Percentiles rank a stretch among this genome's conserved stretches.
These are phyloP conservation scores for Omphalotus olearius DNA, from an alignment of 1,284 basidiomycete genomes.

Conservation along the genomic window DNA sequence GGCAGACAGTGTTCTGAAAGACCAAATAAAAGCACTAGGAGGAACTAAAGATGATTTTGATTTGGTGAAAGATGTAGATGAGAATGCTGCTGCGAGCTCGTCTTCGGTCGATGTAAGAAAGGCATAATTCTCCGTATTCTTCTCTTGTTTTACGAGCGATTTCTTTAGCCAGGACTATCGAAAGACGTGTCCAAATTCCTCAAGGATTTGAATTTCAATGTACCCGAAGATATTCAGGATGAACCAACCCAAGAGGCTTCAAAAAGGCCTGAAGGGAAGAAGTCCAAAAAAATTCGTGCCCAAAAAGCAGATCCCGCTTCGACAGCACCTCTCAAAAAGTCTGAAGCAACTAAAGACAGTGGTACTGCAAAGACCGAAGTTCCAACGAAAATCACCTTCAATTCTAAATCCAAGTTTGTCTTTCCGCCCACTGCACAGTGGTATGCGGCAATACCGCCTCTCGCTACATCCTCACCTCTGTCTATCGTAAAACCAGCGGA, in stretches of 20 bases:
- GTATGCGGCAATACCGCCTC: slow-evolving; percentile 44
- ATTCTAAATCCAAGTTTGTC: slow-evolving; percentile 33
- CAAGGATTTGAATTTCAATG: slow-evolving; percentile 46
- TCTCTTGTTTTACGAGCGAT: not conserved
- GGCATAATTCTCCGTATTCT: not conserved
- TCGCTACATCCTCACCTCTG: slow-evolving; percentile 27
- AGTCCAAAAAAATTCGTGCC: slow-evolving; percentile 2
- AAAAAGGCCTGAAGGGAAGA: slow-evolving; percentile 13
- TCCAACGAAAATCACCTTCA: slow-evolving; percentile 27
- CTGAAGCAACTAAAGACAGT: slow-evolving; percentile 4
- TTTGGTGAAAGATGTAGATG: slow-evolving; percentile 26
- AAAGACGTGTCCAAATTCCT: slow-evolving; percentile 59
- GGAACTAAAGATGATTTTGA: slow-evolving; percentile 30
- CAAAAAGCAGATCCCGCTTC: not conserved
- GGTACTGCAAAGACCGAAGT: slow-evolving; percentile 24
- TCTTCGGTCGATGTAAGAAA: slow-evolving; percentile 25
- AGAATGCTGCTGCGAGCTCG: slow-evolving; percentile 15
- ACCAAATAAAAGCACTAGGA: slow-evolving; percentile 27
- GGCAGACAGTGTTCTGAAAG: slow-evolving; percentile 19
- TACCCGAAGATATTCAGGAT: slow-evolving; percentile 24
- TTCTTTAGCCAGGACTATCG: slow-evolving; percentile 37
- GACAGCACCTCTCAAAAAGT: not conserved
- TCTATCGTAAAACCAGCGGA: slow-evolving; percentile 37
- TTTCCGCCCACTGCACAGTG: slow-evolving; percentile 55
- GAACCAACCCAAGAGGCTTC: slow-evolving; percentile 14